Base-by-base conservation (phyloP, 306 rosid genomes). In the Styphnolobium japonicum region DNA sequence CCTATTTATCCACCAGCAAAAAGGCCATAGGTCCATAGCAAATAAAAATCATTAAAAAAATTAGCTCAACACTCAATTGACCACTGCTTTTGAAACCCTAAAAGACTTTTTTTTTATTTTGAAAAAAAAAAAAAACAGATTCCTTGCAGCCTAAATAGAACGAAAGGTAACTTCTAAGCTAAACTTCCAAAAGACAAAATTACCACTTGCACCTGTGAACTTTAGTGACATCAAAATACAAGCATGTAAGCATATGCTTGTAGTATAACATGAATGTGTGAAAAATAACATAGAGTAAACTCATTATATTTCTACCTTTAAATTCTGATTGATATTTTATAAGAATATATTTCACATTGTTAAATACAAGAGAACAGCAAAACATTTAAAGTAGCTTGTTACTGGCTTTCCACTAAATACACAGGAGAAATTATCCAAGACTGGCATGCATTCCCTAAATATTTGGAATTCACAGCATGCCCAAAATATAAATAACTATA, bases 391-490 rank as follows among this genome's bases (percentile, higher is more conserved):
- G 71, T 22, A 42, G 58, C 77, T 43, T 46, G 4, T 1, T 22
- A 40, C 10, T 71, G 52, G 37, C 45, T 21, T n/a, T 42, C 29
- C 19, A 42, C 31, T 45, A 64, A 61, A 78, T 34, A 53, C 58
- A 49, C 39, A 70, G 19, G 57, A 75, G 18, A 51, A 58, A 40
- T 12, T 0, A 29, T 66, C 40, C 33, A 73, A 36, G 68, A 73
- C 36, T 15, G 45, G 53, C 39, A 48, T 73, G 67, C 67, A 84
- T 21, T 42, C 67, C 43, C 55, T 39, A 68, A 14, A 69, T 29
- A 46, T 29, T 71, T 4, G 4, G 18, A 16, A 79, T 71, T 42
- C 31, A 42, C 33, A 72, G 46, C 21, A 77, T 27, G 62, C 52
- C 19, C 21, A 27, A 76, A 76, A 70, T 55, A 49, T 1, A 73